Base-by-base conservation (phyloP, 768 basidiomycete species). In the Neoboletus magnificus region DNA sequence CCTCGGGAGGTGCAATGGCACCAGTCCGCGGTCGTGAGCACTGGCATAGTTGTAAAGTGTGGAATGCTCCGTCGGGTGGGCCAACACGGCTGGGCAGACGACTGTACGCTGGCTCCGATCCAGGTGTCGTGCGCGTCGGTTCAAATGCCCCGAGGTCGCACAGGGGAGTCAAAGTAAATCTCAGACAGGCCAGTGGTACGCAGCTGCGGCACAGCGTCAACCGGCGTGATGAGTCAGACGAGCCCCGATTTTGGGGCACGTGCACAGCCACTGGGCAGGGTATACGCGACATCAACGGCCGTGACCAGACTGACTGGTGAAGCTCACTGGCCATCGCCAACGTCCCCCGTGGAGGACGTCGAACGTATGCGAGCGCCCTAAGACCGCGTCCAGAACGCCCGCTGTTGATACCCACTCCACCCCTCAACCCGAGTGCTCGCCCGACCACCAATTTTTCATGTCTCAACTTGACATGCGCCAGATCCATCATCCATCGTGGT, bases 401-500 rank as follows among this genome's bases (percentile, higher is more conserved):
- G 33, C 23, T 29, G 42, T 23, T 5, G 12, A 27, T 29, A 45
- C 40, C 44, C 23, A 1, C 0, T 29, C 60, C 60, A 44, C 60
- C 5, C 33, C 37, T n/a, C 10, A 53, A 23, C 23, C 27, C 52
- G 45, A 40, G 47, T 40, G 20, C 23, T 37, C n/a, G 10, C 23
- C 18, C 33, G 18, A 12, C 39, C 39, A 15, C 32, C 49, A 30
- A 27, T 22, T n/a, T 12, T 10, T 16, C 50, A 35, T 35, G 43
- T 27, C 27, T 20, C 23, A 25, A 18, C 44, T 36, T 7, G 40
- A 45, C 55, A 62, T 32, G 50, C 50, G 29, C n/a, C 41, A 63
- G 5, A 67, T 61, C 55, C 47, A 53, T 23, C 68, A 45, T 29
- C 57, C 61, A 22, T 49, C 66, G 13, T 57, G 60, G 36, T 52